These are phyloP conservation scores for Coemansia sp. DNA, from an alignment of 192 early-diverging fungal species.

Conservation along the genomic window DNA sequence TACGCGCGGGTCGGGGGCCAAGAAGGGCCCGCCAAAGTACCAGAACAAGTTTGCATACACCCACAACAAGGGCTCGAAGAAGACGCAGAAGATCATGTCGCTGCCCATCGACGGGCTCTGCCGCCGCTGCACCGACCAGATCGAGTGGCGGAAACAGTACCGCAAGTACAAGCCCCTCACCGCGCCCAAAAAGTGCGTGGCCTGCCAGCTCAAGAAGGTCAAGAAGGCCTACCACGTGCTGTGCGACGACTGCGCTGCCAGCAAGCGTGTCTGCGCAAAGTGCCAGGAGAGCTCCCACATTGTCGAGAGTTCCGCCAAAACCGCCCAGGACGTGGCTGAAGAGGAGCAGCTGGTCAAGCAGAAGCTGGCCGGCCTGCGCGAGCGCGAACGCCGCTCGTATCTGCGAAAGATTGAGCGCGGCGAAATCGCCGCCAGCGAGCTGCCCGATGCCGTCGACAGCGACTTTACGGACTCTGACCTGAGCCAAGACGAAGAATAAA, in stretches of 20 bases:
- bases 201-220: conserved; percentile 78
- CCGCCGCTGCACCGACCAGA: conserved; percentile 68
- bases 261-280: conserved; percentile 88
- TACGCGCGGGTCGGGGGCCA: conserved; percentile 44
- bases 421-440: conserved; percentile 56
- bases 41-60: conserved; percentile 85
- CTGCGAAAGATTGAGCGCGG: conserved; percentile 77
- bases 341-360: conserved; percentile 75
- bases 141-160: conserved; percentile 87
- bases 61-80: conserved; percentile 83
- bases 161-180: conserved; percentile 97
- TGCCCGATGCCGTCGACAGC: conserved; percentile 35
- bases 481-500: conserved; percentile 42
- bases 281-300: conserved; percentile 74
- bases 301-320: conserved; percentile 58
- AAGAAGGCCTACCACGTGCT: conserved; percentile 94
- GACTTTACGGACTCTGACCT: conserved; percentile 55
- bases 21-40: conserved; percentile 83
- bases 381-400: conserved; percentile 81
- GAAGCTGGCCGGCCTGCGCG: conserved; percentile 67
- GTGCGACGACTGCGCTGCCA: conserved; percentile 79
- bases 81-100: conserved; percentile 68
- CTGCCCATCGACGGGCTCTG: conserved; percentile 82
- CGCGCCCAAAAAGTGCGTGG: conserved; percentile 72
- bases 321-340: conserved; percentile 61